Evolutionary conservation across 495 filamentous ascomycete species (phyloP).

Genomic region (Aspergillus bertholletiae): DNA sequence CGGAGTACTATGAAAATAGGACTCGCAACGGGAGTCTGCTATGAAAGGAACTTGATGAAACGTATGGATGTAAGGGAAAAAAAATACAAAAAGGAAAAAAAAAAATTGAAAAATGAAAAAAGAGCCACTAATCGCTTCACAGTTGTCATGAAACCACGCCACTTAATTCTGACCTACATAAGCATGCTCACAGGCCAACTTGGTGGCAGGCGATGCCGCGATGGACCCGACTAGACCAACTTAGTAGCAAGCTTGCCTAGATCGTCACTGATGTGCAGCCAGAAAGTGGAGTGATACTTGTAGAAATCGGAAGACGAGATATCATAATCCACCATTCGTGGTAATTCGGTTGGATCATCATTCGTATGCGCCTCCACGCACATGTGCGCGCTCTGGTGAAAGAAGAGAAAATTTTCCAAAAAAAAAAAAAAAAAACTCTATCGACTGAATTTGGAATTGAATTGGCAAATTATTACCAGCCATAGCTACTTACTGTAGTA

Average conservation of each 20-base stretch:
- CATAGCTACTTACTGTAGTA: not conserved
- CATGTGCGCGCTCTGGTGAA: no score
- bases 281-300: not conserved
- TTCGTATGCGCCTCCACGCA: not conserved
- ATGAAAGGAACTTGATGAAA: no score
- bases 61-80: no score
- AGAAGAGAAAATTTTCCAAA: no score
- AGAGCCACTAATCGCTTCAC: not conserved
- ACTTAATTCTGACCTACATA: not conserved
- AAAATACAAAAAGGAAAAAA: no score
- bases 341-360: no score
- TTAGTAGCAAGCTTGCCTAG: not conserved
- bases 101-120: no score
- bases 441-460: not conserved
- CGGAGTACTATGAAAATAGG: no score
- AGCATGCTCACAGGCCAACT: not conserved
- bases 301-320: no score
- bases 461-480: not conserved
- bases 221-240: not conserved
- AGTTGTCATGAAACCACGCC: not conserved
- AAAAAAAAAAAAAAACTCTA: no score
- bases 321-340: no score
- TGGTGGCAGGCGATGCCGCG: not conserved
- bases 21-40: no score
- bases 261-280: not conserved